Percentiles rank a stretch among this genome's conserved stretches.
These are phyloP conservation scores for Rutidosis leptorrhynchoides DNA, from an alignment of 129 eudicot species.

Conservation along the genomic window DNA sequence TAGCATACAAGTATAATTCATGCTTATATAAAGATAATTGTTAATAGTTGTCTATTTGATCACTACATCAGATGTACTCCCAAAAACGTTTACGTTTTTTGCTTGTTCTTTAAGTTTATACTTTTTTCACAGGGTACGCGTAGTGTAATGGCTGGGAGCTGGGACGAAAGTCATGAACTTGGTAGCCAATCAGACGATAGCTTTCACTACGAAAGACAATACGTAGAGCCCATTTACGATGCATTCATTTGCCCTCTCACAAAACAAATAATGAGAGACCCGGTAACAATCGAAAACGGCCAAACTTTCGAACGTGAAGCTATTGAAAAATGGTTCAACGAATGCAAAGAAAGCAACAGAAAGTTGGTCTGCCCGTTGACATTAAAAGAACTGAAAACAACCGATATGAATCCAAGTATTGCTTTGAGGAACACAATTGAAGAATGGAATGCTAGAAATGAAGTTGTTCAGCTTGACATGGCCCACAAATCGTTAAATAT, in stretches of 20 bases:
- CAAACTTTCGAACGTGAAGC: constrained; percentile 91
- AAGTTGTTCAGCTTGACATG: constrained; percentile 88
- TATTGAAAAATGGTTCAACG: constrained; percentile 88
- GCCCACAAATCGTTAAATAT: constrained; percentile 57
- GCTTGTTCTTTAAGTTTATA: not conserved
- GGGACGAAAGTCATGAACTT: constrained; percentile 62
- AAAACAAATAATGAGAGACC: constrained; percentile 85
- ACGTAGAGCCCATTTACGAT: constrained; percentile 78
- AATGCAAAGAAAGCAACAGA: constrained; percentile 67
- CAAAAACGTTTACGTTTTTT: not conserved
- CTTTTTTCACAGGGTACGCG: constrained; percentile 20
- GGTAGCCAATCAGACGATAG: constrained; percentile 84
- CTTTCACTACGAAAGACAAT: constrained; percentile 62
- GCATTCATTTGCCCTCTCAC: constrained; percentile 90
- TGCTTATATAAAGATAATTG: not conserved
- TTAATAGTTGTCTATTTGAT: not conserved
- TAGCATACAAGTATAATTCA: not conserved
- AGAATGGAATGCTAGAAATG: constrained; percentile 96
- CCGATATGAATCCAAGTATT: constrained; percentile 81
- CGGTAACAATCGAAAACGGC: constrained; percentile 82
- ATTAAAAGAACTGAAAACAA: constrained; percentile 56
- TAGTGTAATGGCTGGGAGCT: constrained; percentile 64
- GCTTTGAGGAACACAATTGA: constrained; percentile 81
- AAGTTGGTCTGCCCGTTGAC: constrained; percentile 75
- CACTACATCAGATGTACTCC: not conserved